A percentile compares a stretch with the other conserved stretches of the same genome.
Conservation (phyloP, 2,329 filamentous ascomycete species). For the Cordyceps javanica region DNA sequence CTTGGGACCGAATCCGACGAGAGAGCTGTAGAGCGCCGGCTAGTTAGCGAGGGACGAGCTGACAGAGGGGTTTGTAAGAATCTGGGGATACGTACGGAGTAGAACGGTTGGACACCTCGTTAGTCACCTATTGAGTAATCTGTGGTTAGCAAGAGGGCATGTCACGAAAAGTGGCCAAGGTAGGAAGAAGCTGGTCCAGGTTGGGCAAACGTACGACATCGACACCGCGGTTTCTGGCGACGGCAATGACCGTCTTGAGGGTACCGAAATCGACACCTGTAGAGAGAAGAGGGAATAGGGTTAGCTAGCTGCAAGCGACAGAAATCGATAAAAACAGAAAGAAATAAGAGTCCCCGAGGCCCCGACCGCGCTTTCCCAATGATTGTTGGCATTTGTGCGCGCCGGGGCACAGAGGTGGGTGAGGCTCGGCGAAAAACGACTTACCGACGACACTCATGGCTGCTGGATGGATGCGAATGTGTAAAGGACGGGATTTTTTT, state of each 20-base stretch:
- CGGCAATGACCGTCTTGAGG: conserved; percentile 93
- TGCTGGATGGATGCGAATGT: conserved; percentile 21
- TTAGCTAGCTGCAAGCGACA: not conserved
- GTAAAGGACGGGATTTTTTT: not conserved
- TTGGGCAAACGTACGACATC: conserved; percentile 74
- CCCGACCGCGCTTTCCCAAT: not conserved
- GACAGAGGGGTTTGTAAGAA: not conserved
- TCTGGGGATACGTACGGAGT: conserved; percentile 70
- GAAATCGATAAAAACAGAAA: no score
- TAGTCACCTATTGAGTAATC: conserved; percentile 65
- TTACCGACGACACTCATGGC: conserved; percentile 52
- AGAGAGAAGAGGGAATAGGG: conserved; percentile 9
- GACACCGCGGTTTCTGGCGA: conserved; percentile 96
- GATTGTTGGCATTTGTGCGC: not conserved
- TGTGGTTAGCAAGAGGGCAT: not conserved
- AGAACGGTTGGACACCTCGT: conserved; percentile 97
- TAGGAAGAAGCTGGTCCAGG: conserved; percentile 7
- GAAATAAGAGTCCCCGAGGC: not conserved
- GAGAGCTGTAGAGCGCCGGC: conserved; percentile 52
- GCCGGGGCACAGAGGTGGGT: conserved; percentile 4
- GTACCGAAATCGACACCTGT: conserved; percentile 92
- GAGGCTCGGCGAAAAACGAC: conserved; percentile 19
- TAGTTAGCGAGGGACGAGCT: conserved; percentile 2
- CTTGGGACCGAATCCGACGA: conserved; percentile 94
- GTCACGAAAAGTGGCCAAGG: not conserved